Evolutionary conservation across 805 yeast genomes (phyloP).

Genomic region (Metschnikowia gelsemii): DNA sequence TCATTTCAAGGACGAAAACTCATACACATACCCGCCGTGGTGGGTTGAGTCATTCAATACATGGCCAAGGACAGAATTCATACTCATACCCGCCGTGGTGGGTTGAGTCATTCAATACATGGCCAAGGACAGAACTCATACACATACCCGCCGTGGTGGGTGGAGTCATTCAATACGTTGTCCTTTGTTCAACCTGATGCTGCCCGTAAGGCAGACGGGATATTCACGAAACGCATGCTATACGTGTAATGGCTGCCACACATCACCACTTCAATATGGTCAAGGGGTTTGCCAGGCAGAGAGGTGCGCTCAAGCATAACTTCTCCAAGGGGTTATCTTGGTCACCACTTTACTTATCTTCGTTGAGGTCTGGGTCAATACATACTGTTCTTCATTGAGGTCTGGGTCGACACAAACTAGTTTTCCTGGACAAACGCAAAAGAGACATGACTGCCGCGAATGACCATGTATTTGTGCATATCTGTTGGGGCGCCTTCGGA

Average conservation of each 20-base stretch:
- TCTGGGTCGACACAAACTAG: constrained; percentile 50
- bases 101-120: too few relatives aligned
- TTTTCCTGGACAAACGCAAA: constrained; percentile 34
- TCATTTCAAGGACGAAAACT: too few relatives aligned
- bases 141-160: too few relatives aligned
- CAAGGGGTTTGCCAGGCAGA: constrained; percentile 39
- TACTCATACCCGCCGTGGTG: too few relatives aligned
- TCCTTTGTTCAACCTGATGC: constrained; percentile 62
- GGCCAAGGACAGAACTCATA: too few relatives aligned
- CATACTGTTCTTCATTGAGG: too few relatives aligned
- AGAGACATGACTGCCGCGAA: constrained; percentile 20
- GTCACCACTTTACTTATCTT: constrained; percentile 50
- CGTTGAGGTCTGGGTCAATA: constrained; percentile 49
- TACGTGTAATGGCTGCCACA: constrained; percentile 61
- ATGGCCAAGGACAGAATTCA: too few relatives aligned
- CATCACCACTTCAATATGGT: constrained; percentile 40
- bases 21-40: too few relatives aligned
- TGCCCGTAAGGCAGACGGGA: constrained; percentile 45
- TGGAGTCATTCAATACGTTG: constrained; percentile 48
- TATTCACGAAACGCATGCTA: constrained; percentile 50
- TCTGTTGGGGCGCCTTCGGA: constrained; percentile 70
- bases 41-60: too few relatives aligned
- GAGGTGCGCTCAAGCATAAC: constrained; percentile 50
- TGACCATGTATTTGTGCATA: constrained; percentile 60
- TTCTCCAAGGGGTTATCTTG: constrained; percentile 47